Conservation (phyloP, 148 eudicot genomes). For the Rheum nobile region DNA sequence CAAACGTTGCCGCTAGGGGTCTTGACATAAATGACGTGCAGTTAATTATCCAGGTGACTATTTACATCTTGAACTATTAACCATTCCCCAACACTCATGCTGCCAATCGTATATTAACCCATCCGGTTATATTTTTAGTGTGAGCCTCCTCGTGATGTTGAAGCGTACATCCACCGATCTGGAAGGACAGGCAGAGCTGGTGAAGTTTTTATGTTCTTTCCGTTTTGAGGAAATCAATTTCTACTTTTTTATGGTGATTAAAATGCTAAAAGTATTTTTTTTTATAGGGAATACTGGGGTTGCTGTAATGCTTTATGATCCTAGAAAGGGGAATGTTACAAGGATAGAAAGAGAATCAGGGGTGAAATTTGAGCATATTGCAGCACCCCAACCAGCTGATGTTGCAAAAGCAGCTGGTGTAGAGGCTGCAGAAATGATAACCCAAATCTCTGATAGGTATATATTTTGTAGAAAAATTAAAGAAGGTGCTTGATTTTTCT, state of each 20-base stretch:
- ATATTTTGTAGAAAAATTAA: not conserved
- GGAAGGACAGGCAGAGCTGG: slow-evolving; percentile 99
- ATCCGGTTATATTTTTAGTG: slow-evolving; percentile 27
- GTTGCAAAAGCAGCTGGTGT: slow-evolving; percentile 86
- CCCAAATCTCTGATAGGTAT: slow-evolving; percentile 73
- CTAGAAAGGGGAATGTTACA: slow-evolving; percentile 50
- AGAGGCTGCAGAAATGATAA: slow-evolving; percentile 58
- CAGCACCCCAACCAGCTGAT: slow-evolving; percentile 96
- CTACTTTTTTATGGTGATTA: not conserved
- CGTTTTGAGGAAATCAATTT: not conserved
- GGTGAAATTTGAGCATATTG: slow-evolving; percentile 75
- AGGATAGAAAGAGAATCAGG: slow-evolving; percentile 92
- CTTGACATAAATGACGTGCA: slow-evolving; percentile 89
- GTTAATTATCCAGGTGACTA: slow-evolving; percentile 69
- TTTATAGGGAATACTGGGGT: slow-evolving; percentile 68
- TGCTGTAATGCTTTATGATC: slow-evolving; percentile 96
- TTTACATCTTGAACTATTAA: not conserved
- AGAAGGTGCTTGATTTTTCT: not conserved
- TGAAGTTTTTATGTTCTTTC: slow-evolving; percentile 7
- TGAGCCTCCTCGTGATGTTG: slow-evolving; percentile 98
- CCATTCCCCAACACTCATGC: not conserved
- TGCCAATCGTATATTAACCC: not conserved
- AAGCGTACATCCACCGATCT: slow-evolving; percentile 96
- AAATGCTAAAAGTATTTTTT: not conserved
- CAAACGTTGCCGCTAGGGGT: slow-evolving; percentile 93